Evolutionary conservation across 257 asterid species (phyloP), one percentile per base, ranked within the genome.

Genomic region (Cynanchum wilfordii): DNA sequence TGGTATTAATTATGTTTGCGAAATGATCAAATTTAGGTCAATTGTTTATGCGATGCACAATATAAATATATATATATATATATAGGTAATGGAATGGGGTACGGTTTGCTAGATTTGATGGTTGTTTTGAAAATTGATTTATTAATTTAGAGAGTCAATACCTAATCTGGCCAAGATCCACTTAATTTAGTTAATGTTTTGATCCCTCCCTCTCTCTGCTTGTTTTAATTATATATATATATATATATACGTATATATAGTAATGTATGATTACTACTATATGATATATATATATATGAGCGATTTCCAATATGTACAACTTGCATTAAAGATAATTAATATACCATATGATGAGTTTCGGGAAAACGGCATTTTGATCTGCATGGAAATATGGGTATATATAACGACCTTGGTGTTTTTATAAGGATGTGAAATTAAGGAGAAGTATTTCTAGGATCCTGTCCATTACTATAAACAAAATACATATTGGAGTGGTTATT

Each of bases 31-130:
- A 27, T 20, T 13, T 29, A 25, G 38, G 22, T 60, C 10, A 60
- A 60, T 13, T 25, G 38, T 4, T 29, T 3, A 1, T 27, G 19
- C 51, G 2, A 45, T 9, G 2, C 19, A 12, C 15, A 59, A 4
- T 52, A 5, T 4, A 60, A 59, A 4, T 52, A 5, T 4, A 60
- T 0, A n/a, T 20, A 51, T 36, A 54, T 42, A 40, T 7, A 42
- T 42, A 55, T n/a, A 16, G 16, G 22, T 1, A 33, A 33, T 54
- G 1, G 20, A 9, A 7, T 10, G 59, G 11, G 7, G 5, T 29
- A 19, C 40, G 20, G 4, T 55, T 54, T 66, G 73, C 49, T 67
- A 58, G 62, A 56, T 75, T 75, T 67, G 62, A 67, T 67, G 78
- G 29, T 38, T 38, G 47, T 6, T 7, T 11, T 40, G 3, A 24